Evolutionary conservation across 768 basidiomycete species (phyloP).

Genomic region (Pleurotus sapidus): DNA sequence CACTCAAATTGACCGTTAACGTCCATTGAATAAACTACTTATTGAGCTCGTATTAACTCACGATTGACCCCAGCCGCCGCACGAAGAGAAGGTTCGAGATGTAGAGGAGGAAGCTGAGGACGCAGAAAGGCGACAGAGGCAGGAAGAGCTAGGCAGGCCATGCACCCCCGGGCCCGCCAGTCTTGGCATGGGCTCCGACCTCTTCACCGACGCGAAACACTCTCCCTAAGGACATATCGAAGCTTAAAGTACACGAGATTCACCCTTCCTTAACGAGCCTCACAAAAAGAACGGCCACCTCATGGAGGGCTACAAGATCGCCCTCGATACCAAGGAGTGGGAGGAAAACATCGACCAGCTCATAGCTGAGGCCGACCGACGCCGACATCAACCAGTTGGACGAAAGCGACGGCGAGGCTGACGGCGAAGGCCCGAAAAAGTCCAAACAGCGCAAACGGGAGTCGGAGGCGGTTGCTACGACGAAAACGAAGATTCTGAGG

Average conservation of each 20-base stretch:
- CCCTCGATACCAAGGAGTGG: constrained; percentile 62
- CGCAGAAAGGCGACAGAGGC: too few relatives aligned
- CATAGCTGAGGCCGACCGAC: constrained; percentile 45
- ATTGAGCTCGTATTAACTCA: too few relatives aligned
- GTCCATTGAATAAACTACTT: too few relatives aligned
- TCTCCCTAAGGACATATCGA: constrained; percentile 86
- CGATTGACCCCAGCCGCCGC: too few relatives aligned
- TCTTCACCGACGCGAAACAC: too few relatives aligned
- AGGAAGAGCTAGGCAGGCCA: too few relatives aligned
- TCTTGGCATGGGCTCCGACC: too few relatives aligned
- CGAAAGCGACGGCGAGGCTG: constrained; percentile 51
- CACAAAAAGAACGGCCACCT: constrained; percentile 78
- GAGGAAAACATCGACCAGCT: constrained; percentile 26
- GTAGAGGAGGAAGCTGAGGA: too few relatives aligned
- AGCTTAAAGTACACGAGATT: constrained; percentile 78
- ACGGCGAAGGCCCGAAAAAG: constrained; percentile 35
- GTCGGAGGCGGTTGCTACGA: constrained; percentile 12
- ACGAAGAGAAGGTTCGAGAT: too few relatives aligned
- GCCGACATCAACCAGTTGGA: constrained; percentile 66
- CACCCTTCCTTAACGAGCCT: constrained; percentile 77
- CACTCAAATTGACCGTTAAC: too few relatives aligned
- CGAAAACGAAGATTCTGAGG: constrained; percentile 35
- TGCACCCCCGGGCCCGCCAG: too few relatives aligned
- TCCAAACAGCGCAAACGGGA: constrained; percentile 37
- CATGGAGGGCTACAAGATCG: constrained; percentile 70